Percentiles rank a stretch among this genome's conserved stretches.
Evolutionary conservation across 768 basidiomycete genomes (phyloP).

Genomic region (Phaeotremella skinneri): DNA sequence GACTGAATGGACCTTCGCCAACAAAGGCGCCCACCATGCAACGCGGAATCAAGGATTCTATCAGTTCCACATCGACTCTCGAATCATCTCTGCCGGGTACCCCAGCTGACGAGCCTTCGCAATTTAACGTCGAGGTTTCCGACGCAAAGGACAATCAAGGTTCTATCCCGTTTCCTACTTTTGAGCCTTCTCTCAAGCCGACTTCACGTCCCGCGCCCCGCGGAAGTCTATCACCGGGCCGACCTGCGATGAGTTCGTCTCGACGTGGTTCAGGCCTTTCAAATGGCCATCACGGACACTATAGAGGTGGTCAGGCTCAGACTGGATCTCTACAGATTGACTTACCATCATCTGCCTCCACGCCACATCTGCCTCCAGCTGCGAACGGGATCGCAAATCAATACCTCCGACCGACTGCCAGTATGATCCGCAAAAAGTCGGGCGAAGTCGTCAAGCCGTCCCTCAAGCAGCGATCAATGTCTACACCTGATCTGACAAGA

Average conservation of each 20-base stretch:
- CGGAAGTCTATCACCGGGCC: constrained; percentile 14
- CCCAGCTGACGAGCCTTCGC: constrained; percentile 29
- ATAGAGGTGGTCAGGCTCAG: constrained; percentile 25
- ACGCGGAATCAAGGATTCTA: constrained; percentile 31
- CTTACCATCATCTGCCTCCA: constrained; percentile 31
- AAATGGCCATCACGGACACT: constrained; percentile 15
- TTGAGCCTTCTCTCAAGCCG: constrained; percentile 26
- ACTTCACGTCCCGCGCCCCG: constrained; percentile 18
- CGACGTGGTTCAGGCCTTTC: constrained; percentile 20
- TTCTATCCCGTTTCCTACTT: constrained; percentile 29
- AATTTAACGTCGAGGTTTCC: not conserved
- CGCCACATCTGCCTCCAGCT: constrained; percentile 23
- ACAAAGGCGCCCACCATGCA: constrained; percentile 23
- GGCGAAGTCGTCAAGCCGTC: constrained; percentile 91
- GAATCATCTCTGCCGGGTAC: constrained; percentile 38
- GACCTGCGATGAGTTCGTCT: constrained; percentile 17
- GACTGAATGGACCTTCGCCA: constrained; percentile 29
- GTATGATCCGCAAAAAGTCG: constrained; percentile 81
- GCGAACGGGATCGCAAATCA: not conserved
- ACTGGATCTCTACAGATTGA: constrained; percentile 45
- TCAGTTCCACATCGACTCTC: constrained; percentile 39
- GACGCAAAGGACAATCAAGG: constrained; percentile 9
- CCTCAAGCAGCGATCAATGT: constrained; percentile 69
- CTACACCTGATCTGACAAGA: constrained; percentile 57
- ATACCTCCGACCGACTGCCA: constrained; percentile 25